A percentile compares a stretch with the other conserved stretches of the same genome.
Evolutionary conservation across 2,329 filamentous ascomycete genomes (phyloP).

Genomic region (Aspergillus cejpii): DNA sequence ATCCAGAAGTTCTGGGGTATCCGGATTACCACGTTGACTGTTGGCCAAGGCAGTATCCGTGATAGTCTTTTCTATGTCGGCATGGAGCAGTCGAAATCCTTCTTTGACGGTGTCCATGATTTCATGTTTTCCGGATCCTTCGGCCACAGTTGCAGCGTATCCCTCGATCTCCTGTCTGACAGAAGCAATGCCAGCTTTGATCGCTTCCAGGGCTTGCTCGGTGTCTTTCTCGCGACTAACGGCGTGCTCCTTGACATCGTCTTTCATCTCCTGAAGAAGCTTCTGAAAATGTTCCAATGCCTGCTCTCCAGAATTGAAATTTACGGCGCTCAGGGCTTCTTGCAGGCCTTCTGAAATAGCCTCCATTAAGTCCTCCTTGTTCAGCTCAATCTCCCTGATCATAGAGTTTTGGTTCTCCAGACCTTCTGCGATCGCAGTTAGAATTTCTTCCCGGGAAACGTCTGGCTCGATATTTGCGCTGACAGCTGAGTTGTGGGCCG

Average conservation of each 20-base stretch:
- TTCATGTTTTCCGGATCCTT: conserved; percentile 66
- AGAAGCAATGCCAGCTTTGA: conserved; percentile 78
- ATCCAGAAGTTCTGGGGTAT: conserved; percentile 63
- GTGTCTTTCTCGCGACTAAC: conserved; percentile 73
- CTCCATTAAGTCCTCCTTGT: conserved; percentile 51
- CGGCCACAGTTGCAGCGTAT: conserved; percentile 68
- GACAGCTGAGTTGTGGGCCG: conserved; percentile 25
- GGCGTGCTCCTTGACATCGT: conserved; percentile 69
- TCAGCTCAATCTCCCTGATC: conserved; percentile 55
- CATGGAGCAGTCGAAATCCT: conserved; percentile 57
- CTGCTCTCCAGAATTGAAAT: conserved; percentile 49
- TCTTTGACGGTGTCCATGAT: conserved; percentile 63
- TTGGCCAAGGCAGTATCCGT: conserved; percentile 38
- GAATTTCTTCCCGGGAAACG: conserved; percentile 50
- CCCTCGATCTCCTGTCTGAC: conserved; percentile 72
- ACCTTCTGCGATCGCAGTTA: conserved; percentile 54
- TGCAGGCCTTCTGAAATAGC: conserved; percentile 54
- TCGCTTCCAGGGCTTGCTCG: conserved; percentile 79
- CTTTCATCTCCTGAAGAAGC: conserved; percentile 55
- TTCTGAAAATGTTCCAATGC: conserved; percentile 55
- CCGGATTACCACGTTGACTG: conserved; percentile 37
- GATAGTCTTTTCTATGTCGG: conserved; percentile 50
- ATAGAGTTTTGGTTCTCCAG: conserved; percentile 44
- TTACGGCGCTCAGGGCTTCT: conserved; percentile 47
- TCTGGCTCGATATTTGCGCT: conserved; percentile 34